Conservation (phyloP, 768 basidiomycete species). For the Boletus vinaceobasis region DNA sequence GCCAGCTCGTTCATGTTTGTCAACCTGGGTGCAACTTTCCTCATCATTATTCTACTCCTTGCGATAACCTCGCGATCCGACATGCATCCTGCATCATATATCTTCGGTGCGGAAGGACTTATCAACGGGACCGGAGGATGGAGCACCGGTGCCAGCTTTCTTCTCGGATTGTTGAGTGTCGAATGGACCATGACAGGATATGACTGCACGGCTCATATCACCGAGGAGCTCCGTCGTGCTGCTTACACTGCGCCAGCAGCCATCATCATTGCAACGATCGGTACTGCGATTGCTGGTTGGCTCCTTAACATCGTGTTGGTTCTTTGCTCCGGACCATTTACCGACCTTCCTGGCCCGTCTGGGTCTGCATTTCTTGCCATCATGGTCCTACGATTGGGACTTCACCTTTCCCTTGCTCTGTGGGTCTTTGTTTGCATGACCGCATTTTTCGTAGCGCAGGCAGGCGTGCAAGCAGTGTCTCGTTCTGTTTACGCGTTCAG, state of each 20-base stretch:
- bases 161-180: constrained; percentile 47
- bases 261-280: constrained; percentile 44
- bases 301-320: constrained; percentile 60
- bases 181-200: constrained; percentile 44
- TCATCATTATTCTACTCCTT: constrained; percentile 43
- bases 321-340: constrained; percentile 51
- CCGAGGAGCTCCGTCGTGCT: constrained; percentile 51
- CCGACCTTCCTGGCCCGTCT: constrained; percentile 48
- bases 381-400: constrained; percentile 53
- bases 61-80: constrained; percentile 42
- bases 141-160: constrained; percentile 40
- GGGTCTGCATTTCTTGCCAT: constrained; percentile 57
- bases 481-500: constrained; percentile 60
- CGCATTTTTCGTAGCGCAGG: constrained; percentile 58
- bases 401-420: constrained; percentile 45
- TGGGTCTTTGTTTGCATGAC: constrained; percentile 61
- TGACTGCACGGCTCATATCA: constrained; percentile 24
- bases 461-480: constrained; percentile 50
- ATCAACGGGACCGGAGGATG: constrained; percentile 43
- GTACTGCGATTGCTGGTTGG: constrained; percentile 54
- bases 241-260: constrained; percentile 46
- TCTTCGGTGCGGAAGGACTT: constrained; percentile 46
- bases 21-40: constrained; percentile 41
- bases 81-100: constrained; percentile 55
- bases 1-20: constrained; percentile 40